Evolutionary conservation across 1,284 basidiomycete species (phyloP).

Genomic region (Sporisorium graminicola): DNA sequence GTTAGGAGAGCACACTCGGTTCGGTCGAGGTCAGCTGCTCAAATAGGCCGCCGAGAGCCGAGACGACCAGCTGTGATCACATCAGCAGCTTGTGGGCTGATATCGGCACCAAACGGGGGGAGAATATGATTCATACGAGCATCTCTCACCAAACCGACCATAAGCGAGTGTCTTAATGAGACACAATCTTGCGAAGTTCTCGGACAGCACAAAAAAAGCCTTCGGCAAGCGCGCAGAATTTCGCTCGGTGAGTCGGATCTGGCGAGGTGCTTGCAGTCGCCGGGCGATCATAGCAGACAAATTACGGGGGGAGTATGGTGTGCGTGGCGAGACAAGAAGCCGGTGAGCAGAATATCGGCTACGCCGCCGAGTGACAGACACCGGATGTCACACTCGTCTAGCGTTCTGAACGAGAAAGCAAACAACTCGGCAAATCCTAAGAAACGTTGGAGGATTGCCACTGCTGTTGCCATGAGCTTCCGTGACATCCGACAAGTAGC

Average conservation of each 20-base stretch:
- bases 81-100: constrained; percentile 3
- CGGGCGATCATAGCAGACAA: not conserved
- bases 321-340: not conserved
- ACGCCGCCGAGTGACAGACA: constrained; percentile 2
- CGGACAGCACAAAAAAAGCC: not conserved
- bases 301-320: not conserved
- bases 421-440: not conserved
- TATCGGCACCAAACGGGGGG: not conserved
- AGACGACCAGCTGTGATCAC: not conserved
- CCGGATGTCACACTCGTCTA: constrained; percentile 1
- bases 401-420: not conserved
- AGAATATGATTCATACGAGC: no score
- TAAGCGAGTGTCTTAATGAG: not conserved
- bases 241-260: not conserved
- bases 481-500: not conserved
- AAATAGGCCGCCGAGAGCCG: no score
- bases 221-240: not conserved
- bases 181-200: not conserved
- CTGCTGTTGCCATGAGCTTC: not conserved
- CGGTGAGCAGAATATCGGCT: not conserved
- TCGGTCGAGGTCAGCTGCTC: no score
- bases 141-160: not conserved
- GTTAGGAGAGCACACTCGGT: no score
- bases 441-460: no score
- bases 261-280: not conserved